Conservation (phyloP, 176 grass and related monocot species). For the Triticum timopheevii region DNA sequence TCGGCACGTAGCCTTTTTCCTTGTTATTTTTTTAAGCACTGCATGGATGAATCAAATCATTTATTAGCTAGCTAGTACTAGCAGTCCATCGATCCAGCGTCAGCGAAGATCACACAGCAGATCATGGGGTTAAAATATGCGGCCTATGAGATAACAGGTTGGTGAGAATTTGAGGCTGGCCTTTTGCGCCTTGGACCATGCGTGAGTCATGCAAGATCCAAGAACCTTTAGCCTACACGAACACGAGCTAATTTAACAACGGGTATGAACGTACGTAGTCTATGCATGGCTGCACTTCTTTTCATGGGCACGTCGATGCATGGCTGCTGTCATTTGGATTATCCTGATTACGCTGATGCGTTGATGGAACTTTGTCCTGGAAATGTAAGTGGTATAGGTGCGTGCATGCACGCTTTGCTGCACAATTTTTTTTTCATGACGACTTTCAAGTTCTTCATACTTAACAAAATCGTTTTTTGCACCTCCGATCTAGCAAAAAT, state of each 20-base stretch:
- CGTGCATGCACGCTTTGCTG: not conserved
- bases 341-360: not conserved
- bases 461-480: no score
- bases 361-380: not conserved
- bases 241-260: constrained; percentile 4
- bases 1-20: not conserved
- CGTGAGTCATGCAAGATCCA: constrained; percentile 40
- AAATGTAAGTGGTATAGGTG: not conserved
- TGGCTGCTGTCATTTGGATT: constrained; percentile 27
- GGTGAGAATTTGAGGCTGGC: constrained; percentile 38
- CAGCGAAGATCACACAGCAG: constrained; percentile 34
- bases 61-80: not conserved
- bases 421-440: not conserved
- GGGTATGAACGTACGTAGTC: not conserved
- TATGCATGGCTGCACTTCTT: constrained; percentile 14
- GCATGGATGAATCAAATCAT: constrained; percentile 48
- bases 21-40: constrained; percentile 15
- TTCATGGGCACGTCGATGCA: not conserved
- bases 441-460: no score
- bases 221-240: constrained; percentile 19
- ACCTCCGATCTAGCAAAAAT: not conserved
- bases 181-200: constrained; percentile 27
- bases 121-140: constrained; percentile 22
- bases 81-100: constrained; percentile 18
- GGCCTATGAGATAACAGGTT: constrained; percentile 43